Evolutionary conservation across 1,284 basidiomycete genomes (phyloP), one percentile per base, ranked within the genome.

Genomic region (Vanrija sp.): DNA sequence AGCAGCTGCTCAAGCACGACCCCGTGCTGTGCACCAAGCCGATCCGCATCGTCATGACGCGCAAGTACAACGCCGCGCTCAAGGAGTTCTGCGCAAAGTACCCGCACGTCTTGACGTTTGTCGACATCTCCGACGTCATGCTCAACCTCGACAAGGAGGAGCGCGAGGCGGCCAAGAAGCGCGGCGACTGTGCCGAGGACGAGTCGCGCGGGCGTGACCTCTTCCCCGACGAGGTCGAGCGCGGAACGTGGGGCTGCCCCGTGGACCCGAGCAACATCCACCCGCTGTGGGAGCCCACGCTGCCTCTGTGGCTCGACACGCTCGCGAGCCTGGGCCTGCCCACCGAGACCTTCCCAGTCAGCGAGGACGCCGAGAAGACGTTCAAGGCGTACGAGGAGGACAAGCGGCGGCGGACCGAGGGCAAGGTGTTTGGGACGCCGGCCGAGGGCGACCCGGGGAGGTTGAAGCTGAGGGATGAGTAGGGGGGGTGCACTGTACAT

Each of bases 231-330:
- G 64, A 65, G 44, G 69, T 68, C 3, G 65, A 67, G 51, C 57
- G 69, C 24, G 47, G 38, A 3, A 59, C 59, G 4, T 74, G 69
- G 68, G 69, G 67, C 1, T 71, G 68, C 55, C 66, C 67, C 14
- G 67, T 68, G 0, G 72, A 74, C 53, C 62, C 63, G 18, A 67
- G 65, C 12, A 74, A 72, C 44, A 68, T 74, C 36, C 72, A 74
- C 59, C 71, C 71, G 10, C 51, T 70, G 10, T 74, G 71, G 71
- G 72, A 74, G 56, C 66, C 68, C 44, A 72, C 72, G 4, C 51
- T 72, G 36, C 72, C 72, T 2, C 62, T 74, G 3, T 74, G 72
- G 72, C 51, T 68, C 37, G 60, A 64, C 25, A 64, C 51, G 43
- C 52, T 74, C 35, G 51, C 47, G 24, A 44, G 37, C 20, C 47